Conservation (phyloP, 441 rosid species). For the Pelargonium australe region DNA sequence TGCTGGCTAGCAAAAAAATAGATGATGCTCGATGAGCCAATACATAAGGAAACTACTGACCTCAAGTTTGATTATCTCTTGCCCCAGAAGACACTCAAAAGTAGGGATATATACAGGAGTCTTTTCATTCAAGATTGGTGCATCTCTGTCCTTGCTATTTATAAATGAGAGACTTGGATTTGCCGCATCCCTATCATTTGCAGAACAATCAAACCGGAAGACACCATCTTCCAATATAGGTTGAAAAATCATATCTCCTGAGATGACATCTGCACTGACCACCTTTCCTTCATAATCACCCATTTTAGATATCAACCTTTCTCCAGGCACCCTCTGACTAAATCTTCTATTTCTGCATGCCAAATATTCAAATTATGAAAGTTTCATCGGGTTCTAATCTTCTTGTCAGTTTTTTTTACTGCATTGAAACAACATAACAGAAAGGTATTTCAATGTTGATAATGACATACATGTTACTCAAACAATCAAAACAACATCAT, state of each 20-base stretch:
- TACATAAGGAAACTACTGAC: constrained; percentile 23
- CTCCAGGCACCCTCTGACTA: constrained; percentile 3
- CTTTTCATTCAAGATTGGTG: constrained; percentile 28
- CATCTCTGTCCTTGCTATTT: constrained; percentile 49
- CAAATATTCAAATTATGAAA: constrained; percentile 15
- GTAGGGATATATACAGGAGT: constrained; percentile 55
- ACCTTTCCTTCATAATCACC: constrained; percentile 27
- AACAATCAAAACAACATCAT: background rate
- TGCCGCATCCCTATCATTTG: constrained; percentile 44
- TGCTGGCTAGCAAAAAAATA: background rate
- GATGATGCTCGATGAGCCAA: background rate
- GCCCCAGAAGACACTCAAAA: constrained; percentile 34
- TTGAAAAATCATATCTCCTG: constrained; percentile 56
- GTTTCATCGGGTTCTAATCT: background rate
- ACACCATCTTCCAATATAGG: constrained; percentile 69
- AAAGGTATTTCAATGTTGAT: background rate
- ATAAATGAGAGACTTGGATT: constrained; percentile 71
- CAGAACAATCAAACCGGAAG: constrained; percentile 71
- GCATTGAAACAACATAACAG: background rate
- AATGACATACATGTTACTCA: background rate
- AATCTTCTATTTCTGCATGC: constrained; percentile 30
- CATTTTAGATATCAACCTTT: constrained; percentile 34
- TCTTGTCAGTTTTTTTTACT: background rate
- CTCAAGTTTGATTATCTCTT: constrained; percentile 68
- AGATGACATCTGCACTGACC: constrained; percentile 27